Evolutionary conservation across 2,329 filamentous ascomycete species (phyloP).

Genomic region (Corynespora cassiicola): DNA sequence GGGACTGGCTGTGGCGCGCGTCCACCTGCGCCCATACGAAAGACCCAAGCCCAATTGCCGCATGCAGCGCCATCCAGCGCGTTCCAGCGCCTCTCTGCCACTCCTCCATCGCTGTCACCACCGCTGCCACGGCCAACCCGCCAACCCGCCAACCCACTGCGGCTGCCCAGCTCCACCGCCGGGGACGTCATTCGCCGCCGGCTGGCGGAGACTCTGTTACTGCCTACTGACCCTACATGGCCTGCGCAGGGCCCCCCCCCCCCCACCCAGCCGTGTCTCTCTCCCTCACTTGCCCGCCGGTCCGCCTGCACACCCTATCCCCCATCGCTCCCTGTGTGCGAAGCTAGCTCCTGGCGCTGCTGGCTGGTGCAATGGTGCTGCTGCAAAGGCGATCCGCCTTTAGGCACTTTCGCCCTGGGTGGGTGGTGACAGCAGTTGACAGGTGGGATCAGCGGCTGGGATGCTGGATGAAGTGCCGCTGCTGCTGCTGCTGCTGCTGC

Average conservation of each 20-base stretch:
- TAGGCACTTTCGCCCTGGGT: no score
- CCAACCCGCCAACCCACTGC: no score
- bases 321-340: no score
- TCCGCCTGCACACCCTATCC: no score
- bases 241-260: conserved; percentile 10
- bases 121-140: no score
- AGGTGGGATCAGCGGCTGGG: conserved; percentile 40
- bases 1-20: conserved; percentile 30
- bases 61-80: conserved; percentile 20
- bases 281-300: conserved; percentile 25
- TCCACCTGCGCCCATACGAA: conserved; percentile 11
- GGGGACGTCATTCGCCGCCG: conserved; percentile 21
- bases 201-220: no score
- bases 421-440: conserved; percentile 26
- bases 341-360: no score
- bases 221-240: conserved; percentile 15
- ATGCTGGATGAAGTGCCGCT: conserved; percentile 27
- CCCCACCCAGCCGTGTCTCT: conserved; percentile 23
- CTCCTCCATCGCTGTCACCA: no score
- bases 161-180: no score
- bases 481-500: no score
- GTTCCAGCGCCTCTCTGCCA: no score
- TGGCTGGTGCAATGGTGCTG: conserved; percentile 6
- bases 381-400: conserved; percentile 43
- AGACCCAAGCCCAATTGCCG: conserved; percentile 26